Base-by-base conservation (phyloP, 2,329 filamentous ascomycete genomes). In the Talaromyces islandicus region DNA sequence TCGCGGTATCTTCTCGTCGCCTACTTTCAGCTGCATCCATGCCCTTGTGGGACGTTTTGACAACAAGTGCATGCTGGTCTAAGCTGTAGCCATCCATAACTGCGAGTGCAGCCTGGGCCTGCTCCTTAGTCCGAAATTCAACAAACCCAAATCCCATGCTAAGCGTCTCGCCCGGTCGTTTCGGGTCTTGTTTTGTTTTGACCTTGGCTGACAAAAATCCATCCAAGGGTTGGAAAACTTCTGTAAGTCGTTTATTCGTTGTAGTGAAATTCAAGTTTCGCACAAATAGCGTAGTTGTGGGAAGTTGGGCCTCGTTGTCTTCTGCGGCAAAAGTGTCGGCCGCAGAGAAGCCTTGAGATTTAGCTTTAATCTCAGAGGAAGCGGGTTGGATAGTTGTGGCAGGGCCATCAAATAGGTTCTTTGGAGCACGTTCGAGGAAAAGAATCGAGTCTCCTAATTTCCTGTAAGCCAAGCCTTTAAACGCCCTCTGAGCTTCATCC, bases 141-240 rank as follows among this genome's bases (percentile, higher is more conserved):
- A 92, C 85, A 74, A 99, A 99, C 51, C 92, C 94, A 72, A 96
- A 99, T 41, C 94, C 94, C 92, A 97, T 97, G 72, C 92, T 97
- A 58, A 99, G 85, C 4, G 89, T 84, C 74, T 96, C 88, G 9
- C 90, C 91, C 19, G 90, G 88, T 70, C 89, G 90, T 80, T 96
- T 97, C n/a, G 92, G 85, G 71, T 99, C 92, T 43, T 87, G 85
- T 78, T 95, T 96, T 25, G 91, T 97, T 79, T 97, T 97, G 65
- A 99, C 92, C 65, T 86, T 85, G 29, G 92, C 93, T 60, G 90
- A 91, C 64, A 94, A 81, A 75, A 97, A 97, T 57, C 94, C 94
- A 67, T 92, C 89, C 58, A 97, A 80, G 58, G 90, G 83, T 64
- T 85, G 83, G 78, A 97, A 97, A 25, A 86, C 83, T 68, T 92